phyloP scores from a whole-genome alignment of 2,329 filamentous ascomycete species.

The Didymella lethalis region DNA sequence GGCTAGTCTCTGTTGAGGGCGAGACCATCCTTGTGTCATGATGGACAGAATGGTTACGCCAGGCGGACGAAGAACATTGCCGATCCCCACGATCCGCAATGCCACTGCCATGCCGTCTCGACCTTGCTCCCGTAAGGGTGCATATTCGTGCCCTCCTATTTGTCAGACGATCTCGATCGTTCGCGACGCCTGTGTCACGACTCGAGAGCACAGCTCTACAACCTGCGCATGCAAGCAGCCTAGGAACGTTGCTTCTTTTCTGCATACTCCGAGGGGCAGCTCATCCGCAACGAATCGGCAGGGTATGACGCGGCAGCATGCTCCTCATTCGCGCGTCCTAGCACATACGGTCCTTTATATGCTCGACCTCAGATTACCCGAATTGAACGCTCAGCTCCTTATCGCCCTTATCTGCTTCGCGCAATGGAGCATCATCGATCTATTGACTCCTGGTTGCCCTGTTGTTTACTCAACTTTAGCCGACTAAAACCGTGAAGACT shows the following conservation, averaged over 20 bases:
- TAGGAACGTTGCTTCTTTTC: neutral
- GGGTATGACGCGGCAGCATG: neutral
- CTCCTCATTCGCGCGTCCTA: conserved; percentile 3
- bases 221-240: neutral
- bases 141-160: neutral
- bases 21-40: neutral
- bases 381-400: conserved; percentile 11
- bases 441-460: neutral
- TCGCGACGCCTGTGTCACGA: neutral
- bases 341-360: neutral
- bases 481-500: conserved; percentile 7
- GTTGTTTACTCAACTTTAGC: neutral
- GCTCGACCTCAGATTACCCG: neutral
- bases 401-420: conserved; percentile 17
- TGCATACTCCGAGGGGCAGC: neutral
- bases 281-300: conserved; percentile 3
- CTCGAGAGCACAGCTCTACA: neutral
- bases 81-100: neutral
- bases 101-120: neutral
- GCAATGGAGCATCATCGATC: conserved; percentile 2
- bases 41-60: neutral
- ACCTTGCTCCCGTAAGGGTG: neutral
- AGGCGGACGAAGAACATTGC: neutral
- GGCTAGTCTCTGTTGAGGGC: neutral
- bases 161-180: neutral